A percentile compares a stretch with the other conserved stretches of the same genome.
phyloP scores from a whole-genome alignment of 768 basidiomycete species.

The Dioszegia crocea region DNA sequence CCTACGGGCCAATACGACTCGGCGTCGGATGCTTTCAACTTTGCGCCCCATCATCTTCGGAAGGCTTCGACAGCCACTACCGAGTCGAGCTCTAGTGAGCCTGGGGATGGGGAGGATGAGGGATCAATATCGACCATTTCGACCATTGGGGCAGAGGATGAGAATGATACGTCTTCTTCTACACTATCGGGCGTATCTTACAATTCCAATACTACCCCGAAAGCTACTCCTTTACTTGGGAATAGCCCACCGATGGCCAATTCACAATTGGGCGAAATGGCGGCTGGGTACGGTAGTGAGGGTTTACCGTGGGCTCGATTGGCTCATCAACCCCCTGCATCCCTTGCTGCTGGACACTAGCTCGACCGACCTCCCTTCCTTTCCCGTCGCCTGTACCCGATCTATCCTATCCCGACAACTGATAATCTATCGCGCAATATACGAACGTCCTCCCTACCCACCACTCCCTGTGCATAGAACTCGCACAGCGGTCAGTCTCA shows the following conservation, averaged over 20 bases:
- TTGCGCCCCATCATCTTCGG: background rate
- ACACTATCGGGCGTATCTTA: background rate
- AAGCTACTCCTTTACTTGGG: constrained; percentile 1
- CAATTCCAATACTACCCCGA: background rate
- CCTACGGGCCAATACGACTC: constrained; percentile 27
- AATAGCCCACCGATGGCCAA: background rate
- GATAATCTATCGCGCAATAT: too few relatives aligned
- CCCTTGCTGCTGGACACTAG: background rate
- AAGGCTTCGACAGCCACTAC: background rate
- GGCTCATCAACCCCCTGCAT: background rate
- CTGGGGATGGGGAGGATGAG: too few relatives aligned
- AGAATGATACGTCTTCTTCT: background rate
- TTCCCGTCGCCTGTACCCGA: background rate
- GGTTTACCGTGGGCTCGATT: background rate
- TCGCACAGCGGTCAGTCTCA: background rate
- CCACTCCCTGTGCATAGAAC: background rate
- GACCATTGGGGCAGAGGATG: too few relatives aligned
- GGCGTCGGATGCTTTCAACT: constrained; percentile 30
- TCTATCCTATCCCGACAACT: too few relatives aligned
- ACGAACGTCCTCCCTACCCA: background rate
- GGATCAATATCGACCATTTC: background rate
- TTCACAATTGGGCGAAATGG: background rate
- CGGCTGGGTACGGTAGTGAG: background rate
- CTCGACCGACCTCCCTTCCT: background rate
- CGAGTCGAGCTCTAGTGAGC: background rate